Conservation (phyloP, 2,329 filamentous ascomycete species). For the Aureobasidium sp. region DNA sequence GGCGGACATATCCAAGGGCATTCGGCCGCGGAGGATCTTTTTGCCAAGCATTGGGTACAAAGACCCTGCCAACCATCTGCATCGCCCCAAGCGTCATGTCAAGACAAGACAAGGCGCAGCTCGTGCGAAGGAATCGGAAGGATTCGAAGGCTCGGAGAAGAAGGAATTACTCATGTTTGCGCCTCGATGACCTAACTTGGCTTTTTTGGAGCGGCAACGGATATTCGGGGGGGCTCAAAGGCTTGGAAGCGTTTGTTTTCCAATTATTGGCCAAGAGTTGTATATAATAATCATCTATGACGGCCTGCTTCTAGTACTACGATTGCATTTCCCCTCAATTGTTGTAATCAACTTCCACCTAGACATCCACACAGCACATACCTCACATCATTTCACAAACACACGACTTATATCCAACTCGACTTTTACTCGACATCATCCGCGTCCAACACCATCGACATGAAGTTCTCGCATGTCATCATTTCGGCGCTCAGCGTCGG, state of each 20-base stretch:
- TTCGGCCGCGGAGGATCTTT: not conserved
- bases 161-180: not conserved
- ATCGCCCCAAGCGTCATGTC: not conserved
- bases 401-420: not conserved
- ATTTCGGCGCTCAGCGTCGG: constrained; percentile 2
- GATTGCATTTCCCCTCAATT: not conserved
- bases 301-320: not conserved
- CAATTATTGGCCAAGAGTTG: too few species aligned
- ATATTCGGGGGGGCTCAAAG: not conserved
- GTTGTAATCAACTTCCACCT: not conserved
- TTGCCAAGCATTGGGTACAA: constrained; percentile 2
- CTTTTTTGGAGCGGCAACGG: not conserved
- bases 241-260: constrained; percentile 5
- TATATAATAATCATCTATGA: not conserved
- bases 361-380: not conserved
- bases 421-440: not conserved
- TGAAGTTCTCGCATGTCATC: constrained; percentile 7
- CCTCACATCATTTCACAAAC: not conserved
- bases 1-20: not conserved
- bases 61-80: not conserved
- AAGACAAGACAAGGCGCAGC: constrained; percentile 15
- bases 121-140: not conserved
- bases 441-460: not conserved
- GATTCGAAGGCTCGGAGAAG: constrained; percentile 1
- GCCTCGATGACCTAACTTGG: constrained; percentile 12